phyloP scores from a whole-genome alignment of 2,329 filamentous ascomycete genomes.

The Zarea fungicola region DNA sequence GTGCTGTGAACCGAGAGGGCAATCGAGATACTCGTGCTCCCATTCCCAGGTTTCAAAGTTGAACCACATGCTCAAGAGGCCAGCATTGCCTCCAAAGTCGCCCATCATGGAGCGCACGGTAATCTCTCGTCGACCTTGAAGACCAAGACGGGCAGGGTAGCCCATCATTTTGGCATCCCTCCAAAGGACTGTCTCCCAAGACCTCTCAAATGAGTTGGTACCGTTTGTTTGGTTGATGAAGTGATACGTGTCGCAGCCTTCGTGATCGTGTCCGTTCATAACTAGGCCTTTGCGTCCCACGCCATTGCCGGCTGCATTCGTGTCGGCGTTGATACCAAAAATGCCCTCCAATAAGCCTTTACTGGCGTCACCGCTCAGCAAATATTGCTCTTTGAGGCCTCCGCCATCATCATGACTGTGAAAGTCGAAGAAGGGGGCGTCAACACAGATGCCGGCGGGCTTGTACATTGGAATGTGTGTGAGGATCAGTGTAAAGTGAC shows the following conservation, averaged over 20 bases:
- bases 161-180: constrained; percentile 34
- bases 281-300: constrained; percentile 70
- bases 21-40: constrained; percentile 75
- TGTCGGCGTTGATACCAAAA: constrained; percentile 67
- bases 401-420: constrained; percentile 60
- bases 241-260: constrained; percentile 87
- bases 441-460: constrained; percentile 72
- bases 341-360: constrained; percentile 77
- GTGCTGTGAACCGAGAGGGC: constrained; percentile 78
- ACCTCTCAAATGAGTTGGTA: constrained; percentile 32
- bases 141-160: constrained; percentile 35
- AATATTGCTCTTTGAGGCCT: constrained; percentile 85
- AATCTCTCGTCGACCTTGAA: constrained; percentile 74
- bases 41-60: constrained; percentile 68
- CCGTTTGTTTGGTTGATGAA: constrained; percentile 61
- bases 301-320: constrained; percentile 53
- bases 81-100: constrained; percentile 86
- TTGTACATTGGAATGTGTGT: constrained; percentile 94
- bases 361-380: constrained; percentile 68
- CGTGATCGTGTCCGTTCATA: constrained; percentile 91
- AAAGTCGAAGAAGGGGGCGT: constrained; percentile 78
- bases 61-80: constrained; percentile 85
- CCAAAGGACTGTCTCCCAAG: constrained; percentile 49
- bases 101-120: constrained; percentile 99
- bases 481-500: constrained; percentile 74